Conservation (phyloP, 257 asterid genomes). For the Mitragyna speciosa region DNA sequence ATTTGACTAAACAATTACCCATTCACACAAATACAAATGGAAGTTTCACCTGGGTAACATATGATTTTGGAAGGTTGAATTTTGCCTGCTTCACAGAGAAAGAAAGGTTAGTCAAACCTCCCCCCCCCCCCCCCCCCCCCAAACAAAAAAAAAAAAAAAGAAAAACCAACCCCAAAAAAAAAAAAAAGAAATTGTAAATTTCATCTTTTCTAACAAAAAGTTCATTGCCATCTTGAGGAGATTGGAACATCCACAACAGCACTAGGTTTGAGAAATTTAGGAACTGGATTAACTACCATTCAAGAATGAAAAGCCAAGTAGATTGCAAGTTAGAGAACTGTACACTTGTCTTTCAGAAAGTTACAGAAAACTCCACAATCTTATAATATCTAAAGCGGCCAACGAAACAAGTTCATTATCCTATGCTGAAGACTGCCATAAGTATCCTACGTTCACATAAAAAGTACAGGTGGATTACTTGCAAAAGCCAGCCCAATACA, state of each 20-base stretch:
- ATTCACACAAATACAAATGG: too few species aligned
- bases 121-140: too few species aligned
- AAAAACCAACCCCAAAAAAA: too few species aligned
- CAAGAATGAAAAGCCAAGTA: neutral
- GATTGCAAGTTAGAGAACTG: neutral
- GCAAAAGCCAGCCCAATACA: neutral
- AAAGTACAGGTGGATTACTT: neutral
- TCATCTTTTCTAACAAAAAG: neutral
- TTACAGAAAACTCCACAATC: neutral
- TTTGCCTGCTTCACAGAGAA: too few species aligned
- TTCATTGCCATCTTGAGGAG: neutral
- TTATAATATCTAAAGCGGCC: neutral
- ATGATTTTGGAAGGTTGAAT: too few species aligned
- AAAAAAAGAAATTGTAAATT: too few species aligned
- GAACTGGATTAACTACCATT: neutral
- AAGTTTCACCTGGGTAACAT: too few species aligned
- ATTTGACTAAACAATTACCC: too few species aligned
- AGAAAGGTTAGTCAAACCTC: too few species aligned
- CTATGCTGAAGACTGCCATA: neutral
- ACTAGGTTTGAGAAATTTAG: neutral
- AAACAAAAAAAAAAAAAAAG: too few species aligned
- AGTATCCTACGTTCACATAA: neutral
- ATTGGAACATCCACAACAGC: neutral
- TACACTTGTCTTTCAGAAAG: neutral
- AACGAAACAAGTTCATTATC: neutral